Conservation (phyloP, 768 basidiomycete species). For the Russula abietina region DNA sequence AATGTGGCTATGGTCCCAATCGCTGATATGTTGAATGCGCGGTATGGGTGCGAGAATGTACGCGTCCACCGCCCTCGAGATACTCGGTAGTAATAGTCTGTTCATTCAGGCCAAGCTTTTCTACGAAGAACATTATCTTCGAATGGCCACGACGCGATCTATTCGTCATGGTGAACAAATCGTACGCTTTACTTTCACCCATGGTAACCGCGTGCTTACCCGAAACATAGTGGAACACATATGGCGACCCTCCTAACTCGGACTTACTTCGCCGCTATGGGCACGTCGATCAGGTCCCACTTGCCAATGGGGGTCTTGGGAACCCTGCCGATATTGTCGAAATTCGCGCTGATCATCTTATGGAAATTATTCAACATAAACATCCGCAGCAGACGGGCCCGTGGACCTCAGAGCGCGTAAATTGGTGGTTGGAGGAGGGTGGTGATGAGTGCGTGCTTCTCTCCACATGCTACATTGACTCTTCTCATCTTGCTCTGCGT, state of each 20-base stretch:
- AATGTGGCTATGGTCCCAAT: conserved; percentile 91
- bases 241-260: conserved; percentile 87
- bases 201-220: neutral
- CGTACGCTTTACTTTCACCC: conserved; percentile 41
- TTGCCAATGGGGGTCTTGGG: conserved; percentile 45
- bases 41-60: conserved; percentile 80
- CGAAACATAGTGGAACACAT: conserved; percentile 79
- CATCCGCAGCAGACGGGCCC: conserved; percentile 16
- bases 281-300: conserved; percentile 72
- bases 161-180: conserved; percentile 84
- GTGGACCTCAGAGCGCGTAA: conserved; percentile 53
- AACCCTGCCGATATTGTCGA: conserved; percentile 82
- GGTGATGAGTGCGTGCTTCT: conserved; percentile 70
- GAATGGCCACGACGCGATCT: conserved; percentile 73
- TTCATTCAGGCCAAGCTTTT: conserved; percentile 71
- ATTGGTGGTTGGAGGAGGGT: conserved; percentile 90
- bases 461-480: neutral
- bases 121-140: conserved; percentile 62
- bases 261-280: conserved; percentile 94
- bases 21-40: conserved; percentile 94
- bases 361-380: conserved; percentile 36
- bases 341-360: conserved; percentile 63
- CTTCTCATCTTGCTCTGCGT: conserved; percentile 18
- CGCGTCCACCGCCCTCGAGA: conserved; percentile 26
- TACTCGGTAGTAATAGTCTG: neutral